These are phyloP conservation scores for Encephalitozoon cuniculi DNA, from an alignment of 371 early-diverging fungal species.

Conservation along the genomic window DNA sequence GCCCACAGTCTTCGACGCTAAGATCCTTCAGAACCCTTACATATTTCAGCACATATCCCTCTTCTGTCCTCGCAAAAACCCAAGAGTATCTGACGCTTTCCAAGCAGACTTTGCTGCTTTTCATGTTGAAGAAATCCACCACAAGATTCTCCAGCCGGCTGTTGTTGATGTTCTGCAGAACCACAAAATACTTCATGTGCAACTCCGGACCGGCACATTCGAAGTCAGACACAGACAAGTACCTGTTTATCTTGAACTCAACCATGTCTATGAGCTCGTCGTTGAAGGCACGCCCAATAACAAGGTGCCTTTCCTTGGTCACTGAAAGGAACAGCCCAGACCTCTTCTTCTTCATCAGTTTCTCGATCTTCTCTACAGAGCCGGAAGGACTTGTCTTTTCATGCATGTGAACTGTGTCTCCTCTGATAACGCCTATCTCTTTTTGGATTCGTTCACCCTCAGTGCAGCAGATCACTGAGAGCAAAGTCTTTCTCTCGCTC, in stretches of 20 bases:
- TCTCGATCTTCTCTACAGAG: background rate
- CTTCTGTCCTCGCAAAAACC: conserved; percentile 26
- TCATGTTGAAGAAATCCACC: conserved; percentile 39
- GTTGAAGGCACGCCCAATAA: conserved; percentile 40
- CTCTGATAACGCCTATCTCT: conserved; percentile 27
- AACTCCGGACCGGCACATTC: conserved; percentile 16
- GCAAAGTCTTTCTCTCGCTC: conserved; percentile 18
- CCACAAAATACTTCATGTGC: conserved; percentile 29
- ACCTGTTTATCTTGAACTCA: conserved; percentile 33
- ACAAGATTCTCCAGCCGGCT: conserved; percentile 27
- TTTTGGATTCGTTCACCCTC: conserved; percentile 25
- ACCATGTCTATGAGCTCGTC: conserved; percentile 36
- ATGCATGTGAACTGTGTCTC: background rate
- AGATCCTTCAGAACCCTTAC: conserved; percentile 23
- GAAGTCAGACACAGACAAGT: conserved; percentile 13
- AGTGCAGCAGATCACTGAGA: conserved; percentile 9
- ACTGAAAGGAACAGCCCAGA: conserved; percentile 19
- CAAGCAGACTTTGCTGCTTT: conserved; percentile 18
- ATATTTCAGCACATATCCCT: conserved; percentile 31
- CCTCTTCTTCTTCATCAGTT: conserved; percentile 28
- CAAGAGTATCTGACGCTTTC: conserved; percentile 36
- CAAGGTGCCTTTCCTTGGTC: conserved; percentile 2
- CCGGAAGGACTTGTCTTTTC: conserved; percentile 14
- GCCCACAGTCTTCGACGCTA: conserved; percentile 41
- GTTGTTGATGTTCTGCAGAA: conserved; percentile 13